phyloP scores from a whole-genome alignment of 345 rosid genomes.

The Eucalyptus regnans region DNA sequence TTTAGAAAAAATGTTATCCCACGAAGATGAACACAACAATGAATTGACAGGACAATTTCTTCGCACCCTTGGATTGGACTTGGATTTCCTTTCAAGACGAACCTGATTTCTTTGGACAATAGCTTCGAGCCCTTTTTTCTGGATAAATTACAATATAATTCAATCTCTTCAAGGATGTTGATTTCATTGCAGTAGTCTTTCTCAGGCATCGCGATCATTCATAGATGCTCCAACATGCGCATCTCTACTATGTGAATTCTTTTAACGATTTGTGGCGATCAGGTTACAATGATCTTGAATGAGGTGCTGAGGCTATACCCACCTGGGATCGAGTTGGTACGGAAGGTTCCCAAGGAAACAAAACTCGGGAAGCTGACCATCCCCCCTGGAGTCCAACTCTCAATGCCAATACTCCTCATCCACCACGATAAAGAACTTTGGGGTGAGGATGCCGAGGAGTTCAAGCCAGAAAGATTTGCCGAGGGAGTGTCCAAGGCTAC shows the following conservation, averaged over 20 bases:
- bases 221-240: neutral
- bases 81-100: neutral
- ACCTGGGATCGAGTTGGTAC: neutral
- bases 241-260: neutral
- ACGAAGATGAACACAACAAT: neutral
- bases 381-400: neutral
- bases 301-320: conserved; percentile 2
- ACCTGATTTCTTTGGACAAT: neutral
- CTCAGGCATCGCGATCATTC: neutral
- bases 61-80: neutral
- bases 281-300: conserved; percentile 5
- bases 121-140: neutral
- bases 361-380: neutral
- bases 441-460: conserved; percentile 1
- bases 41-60: neutral
- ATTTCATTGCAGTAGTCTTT: neutral
- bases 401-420: neutral
- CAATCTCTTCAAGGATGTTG: neutral
- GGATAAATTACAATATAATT: neutral
- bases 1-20: neutral
- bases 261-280: neutral
- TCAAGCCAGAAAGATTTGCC: conserved; percentile 1
- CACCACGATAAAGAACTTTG: neutral
- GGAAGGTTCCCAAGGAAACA: neutral
- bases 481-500: neutral